Evolutionary conservation across 1,139 yeast genomes (phyloP), one percentile per base, ranked within the genome.

Genomic region (Magnusiomyces sp.): DNA sequence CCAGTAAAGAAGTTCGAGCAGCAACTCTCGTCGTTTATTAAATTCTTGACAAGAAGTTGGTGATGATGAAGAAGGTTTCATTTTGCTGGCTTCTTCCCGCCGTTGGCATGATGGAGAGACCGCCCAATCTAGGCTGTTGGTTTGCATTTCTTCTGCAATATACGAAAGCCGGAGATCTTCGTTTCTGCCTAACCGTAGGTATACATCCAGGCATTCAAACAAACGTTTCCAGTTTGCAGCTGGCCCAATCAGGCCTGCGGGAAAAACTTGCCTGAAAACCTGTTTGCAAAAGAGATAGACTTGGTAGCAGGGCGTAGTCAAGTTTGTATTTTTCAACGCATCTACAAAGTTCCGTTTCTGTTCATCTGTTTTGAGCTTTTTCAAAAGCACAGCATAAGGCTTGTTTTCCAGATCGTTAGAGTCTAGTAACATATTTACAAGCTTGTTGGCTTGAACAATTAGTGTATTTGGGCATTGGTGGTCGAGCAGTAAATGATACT

Each of bases 191-290:
- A 23, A 7, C 29, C 29, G 29, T 4, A 23, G 29, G 7, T 23
- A 23, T 7, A 23, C 50, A 0, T 75, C 66, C 0, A 84, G 57
- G 16, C 65, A 63, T 2, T 60, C 56, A 41, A 71, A 61, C 0
- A 85, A 58, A 0, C 62, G 53, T 0, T 70, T 51, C 60, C 76
- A 75, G 59, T 86, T 87, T 5, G 57, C 53, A 1, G 54, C 54
- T 1, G 77, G 63, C 0, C 95, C 95, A 70, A 83, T 76, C 1
- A 76, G 56, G 9, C 68, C 71, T 1, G 61, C 41, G 0, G 92
- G 88, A 33, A 84, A 66, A 0, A 83, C 53, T 48, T 71, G 40
- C 11, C 47, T 39, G 36, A 62, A 37, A 7, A 56, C 55, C 5
- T 51, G 41, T 13, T 47, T 48, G 38, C 57, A 53, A 32, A 59